A percentile compares a stretch with the other conserved stretches of the same genome.
These are phyloP conservation scores for Dothistroma pini DNA, from an alignment of 2,329 filamentous ascomycete species.

Conservation along the genomic window DNA sequence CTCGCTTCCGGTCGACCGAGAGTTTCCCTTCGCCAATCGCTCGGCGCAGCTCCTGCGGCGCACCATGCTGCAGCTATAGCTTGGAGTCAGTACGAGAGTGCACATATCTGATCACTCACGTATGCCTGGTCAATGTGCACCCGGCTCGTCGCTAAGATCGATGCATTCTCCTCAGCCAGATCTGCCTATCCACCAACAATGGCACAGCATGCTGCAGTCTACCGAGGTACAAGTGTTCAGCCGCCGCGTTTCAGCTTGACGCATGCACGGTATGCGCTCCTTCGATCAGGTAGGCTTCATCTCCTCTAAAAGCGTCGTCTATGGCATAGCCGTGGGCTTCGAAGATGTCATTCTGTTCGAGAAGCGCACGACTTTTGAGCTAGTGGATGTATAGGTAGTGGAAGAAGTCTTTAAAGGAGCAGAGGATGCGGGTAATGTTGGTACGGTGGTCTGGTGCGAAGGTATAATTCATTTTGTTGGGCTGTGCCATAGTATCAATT, in stretches of 20 bases:
- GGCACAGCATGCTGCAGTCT: not conserved
- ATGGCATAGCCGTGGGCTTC: not conserved
- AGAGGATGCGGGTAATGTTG: not conserved
- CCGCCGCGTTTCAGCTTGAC: not conserved
- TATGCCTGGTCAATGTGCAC: too few species aligned
- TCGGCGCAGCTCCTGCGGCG: too few species aligned
- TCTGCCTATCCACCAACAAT: not conserved
- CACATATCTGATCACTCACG: too few species aligned
- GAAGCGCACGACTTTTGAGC: not conserved
- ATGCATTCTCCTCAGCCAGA: not conserved
- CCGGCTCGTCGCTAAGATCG: too few species aligned
- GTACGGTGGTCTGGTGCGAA: not conserved
- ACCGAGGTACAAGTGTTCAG: not conserved
- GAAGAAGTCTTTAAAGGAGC: not conserved
- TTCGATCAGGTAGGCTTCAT: not conserved
- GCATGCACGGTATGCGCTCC: not conserved
- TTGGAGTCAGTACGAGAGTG: too few species aligned
- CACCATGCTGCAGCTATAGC: too few species aligned
- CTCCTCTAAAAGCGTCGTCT: not conserved
- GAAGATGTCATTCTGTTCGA: not conserved
- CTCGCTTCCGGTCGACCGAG: too few species aligned
- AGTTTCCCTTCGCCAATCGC: too few species aligned
- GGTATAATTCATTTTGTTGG: not conserved
- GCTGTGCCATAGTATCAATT: not conserved
- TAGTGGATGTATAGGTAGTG: not conserved